These are phyloP conservation scores for Calonectria hongkongensis DNA, from an alignment of 2,329 filamentous ascomycete species.

Conservation along the genomic window DNA sequence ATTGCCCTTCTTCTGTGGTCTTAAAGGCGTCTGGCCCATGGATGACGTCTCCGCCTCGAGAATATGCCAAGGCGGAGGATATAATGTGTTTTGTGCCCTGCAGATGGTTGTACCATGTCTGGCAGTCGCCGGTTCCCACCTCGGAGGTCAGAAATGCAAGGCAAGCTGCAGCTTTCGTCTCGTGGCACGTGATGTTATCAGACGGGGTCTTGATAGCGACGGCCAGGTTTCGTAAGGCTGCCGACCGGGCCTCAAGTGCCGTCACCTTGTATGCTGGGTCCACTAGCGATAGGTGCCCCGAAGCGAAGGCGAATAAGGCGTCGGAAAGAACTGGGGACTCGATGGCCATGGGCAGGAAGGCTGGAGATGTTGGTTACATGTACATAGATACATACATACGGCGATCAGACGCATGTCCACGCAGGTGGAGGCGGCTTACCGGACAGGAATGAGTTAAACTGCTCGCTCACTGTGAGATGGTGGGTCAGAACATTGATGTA, in stretches of 20 bases:
- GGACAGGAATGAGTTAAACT: conserved; percentile 34
- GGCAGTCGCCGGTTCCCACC: conserved; percentile 16
- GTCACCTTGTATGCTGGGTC: conserved; percentile 28
- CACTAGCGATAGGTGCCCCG: conserved; percentile 22
- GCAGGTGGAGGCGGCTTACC: conserved; percentile 5
- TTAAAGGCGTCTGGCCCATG: conserved; percentile 27
- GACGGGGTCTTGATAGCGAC: conserved; percentile 29
- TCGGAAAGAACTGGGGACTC: conserved; percentile 29
- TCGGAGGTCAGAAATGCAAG: conserved; percentile 26
- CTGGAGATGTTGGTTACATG: not conserved
- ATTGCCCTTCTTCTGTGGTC: conserved; percentile 21
- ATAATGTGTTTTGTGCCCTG: conserved; percentile 19
- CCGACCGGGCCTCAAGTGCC: conserved; percentile 29
- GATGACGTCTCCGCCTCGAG: not conserved
- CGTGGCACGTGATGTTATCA: conserved; percentile 9
- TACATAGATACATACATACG: not conserved
- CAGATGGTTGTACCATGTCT: conserved; percentile 30
- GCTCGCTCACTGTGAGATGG: conserved; percentile 27
- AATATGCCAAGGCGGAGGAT: not conserved
- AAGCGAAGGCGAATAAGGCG: conserved; percentile 27
- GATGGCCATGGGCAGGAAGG: conserved; percentile 33
- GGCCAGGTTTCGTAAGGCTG: conserved; percentile 20
- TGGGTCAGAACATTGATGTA: conserved; percentile 27
- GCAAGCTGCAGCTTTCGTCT: conserved; percentile 28
- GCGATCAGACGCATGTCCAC: not conserved